Percentiles rank a stretch among this genome's conserved stretches.
Evolutionary conservation across 169 alveolate species (phyloP).

Genomic region (Toxoplasma gondii): DNA sequence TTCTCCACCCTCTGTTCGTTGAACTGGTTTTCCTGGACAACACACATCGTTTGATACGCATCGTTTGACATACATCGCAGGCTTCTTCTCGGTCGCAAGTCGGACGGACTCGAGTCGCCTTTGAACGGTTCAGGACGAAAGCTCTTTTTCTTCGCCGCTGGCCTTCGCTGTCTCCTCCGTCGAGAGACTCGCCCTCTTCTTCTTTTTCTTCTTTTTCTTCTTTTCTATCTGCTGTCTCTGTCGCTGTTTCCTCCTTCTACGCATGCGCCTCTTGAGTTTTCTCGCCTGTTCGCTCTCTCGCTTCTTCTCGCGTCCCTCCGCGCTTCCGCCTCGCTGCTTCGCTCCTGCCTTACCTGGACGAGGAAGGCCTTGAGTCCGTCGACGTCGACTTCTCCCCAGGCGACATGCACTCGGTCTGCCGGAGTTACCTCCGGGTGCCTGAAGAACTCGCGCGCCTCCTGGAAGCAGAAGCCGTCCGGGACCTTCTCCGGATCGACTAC

Average conservation of each 20-base stretch:
- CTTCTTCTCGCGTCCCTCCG: not conserved
- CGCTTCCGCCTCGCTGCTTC: not conserved
- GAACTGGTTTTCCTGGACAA: constrained; percentile 35
- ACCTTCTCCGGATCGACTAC: constrained; percentile 79
- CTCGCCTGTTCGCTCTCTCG: not conserved
- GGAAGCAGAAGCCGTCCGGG: constrained; percentile 76
- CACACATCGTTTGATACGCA: not conserved
- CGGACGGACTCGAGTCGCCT: no score
- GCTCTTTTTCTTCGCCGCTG: no score
- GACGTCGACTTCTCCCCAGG: constrained; percentile 78
- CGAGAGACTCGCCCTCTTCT: no score
- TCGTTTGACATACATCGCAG: not conserved
- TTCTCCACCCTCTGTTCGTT: constrained; percentile 48
- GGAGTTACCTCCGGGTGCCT: constrained; percentile 75
- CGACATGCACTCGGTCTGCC: constrained; percentile 60
- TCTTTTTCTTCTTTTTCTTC: no score
- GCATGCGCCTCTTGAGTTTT: not conserved
- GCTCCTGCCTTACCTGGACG: constrained; percentile 74
- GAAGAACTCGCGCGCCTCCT: constrained; percentile 81
- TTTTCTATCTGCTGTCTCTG: no score
- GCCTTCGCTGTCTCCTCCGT: no score
- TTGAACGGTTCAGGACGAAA: no score
- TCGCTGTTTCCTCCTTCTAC: no score
- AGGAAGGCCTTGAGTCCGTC: constrained; percentile 83
- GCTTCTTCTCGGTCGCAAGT: no score